Evolutionary conservation across 495 filamentous ascomycete genomes (phyloP).

Genomic region (Podospora pseudopauciseta): DNA sequence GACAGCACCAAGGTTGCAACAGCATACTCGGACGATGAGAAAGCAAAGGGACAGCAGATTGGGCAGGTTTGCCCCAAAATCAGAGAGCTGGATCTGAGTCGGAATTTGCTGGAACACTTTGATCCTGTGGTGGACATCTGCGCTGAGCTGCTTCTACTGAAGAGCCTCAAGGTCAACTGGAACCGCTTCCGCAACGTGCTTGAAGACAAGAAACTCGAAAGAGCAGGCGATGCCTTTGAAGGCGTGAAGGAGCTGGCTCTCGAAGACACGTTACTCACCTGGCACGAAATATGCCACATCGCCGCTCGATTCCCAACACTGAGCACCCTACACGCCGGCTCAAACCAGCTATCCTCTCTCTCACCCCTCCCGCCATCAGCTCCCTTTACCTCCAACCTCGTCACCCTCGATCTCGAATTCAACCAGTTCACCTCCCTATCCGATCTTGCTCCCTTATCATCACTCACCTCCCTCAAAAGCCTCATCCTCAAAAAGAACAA

Average conservation of each 20-base stretch:
- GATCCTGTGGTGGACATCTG: constrained; percentile 66
- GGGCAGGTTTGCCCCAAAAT: constrained; percentile 58
- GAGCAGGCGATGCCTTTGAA: constrained; percentile 42
- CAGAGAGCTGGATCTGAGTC: constrained; percentile 77
- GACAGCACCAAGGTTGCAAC: constrained; percentile 65
- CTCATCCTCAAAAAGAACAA: constrained; percentile 58
- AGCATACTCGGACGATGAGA: constrained; percentile 31
- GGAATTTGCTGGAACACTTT: constrained; percentile 72
- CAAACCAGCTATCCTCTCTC: constrained; percentile 46
- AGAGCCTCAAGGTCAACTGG: constrained; percentile 65
- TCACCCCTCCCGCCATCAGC: constrained; percentile 42
- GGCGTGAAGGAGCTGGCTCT: constrained; percentile 66
- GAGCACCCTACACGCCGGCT: constrained; percentile 49
- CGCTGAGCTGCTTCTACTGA: constrained; percentile 57
- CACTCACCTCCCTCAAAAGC: constrained; percentile 56
- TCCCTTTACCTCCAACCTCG: constrained; percentile 46
- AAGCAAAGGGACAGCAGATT: constrained; percentile 40
- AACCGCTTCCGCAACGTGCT: constrained; percentile 63
- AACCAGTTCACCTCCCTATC: constrained; percentile 65
- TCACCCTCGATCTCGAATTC: constrained; percentile 65
- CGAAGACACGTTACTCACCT: constrained; percentile 66
- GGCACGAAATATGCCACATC: constrained; percentile 60
- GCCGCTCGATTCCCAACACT: constrained; percentile 57
- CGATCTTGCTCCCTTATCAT: constrained; percentile 54
- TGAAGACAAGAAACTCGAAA: constrained; percentile 35